Conservation (phyloP, 371 early-diverging fungal species). For the Actinomortierella wolfii region DNA sequence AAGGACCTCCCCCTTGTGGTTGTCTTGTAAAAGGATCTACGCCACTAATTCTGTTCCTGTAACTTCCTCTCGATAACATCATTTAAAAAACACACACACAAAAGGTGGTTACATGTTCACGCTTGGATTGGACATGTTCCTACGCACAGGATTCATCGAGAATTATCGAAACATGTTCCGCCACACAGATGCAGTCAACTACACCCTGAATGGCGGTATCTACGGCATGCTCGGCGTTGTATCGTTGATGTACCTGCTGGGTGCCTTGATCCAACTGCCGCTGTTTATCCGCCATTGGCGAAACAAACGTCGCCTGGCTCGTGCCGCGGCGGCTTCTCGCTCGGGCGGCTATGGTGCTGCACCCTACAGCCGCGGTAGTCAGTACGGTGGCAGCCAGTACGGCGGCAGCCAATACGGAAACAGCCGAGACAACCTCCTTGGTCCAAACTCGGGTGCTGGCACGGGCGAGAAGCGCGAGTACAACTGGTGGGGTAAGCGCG, state of each 20-base stretch:
- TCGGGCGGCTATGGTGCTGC: conserved; percentile 1
- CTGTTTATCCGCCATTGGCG: conserved; percentile 10
- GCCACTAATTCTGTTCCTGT: too few relatives aligned
- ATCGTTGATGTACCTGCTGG: conserved; percentile 15
- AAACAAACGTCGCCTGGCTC: not conserved
- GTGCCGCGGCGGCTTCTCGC: conserved; percentile 4
- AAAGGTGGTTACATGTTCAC: conserved; percentile 52
- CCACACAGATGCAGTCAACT: conserved; percentile 2
- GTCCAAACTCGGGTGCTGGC: not conserved
- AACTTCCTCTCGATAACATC: too few relatives aligned
- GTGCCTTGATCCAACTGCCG: conserved; percentile 19
- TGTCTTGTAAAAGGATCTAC: too few relatives aligned
- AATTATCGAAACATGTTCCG: conserved; percentile 49
- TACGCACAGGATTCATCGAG: conserved; percentile 58
- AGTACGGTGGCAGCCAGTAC: conserved; percentile 6
- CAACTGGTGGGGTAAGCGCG: conserved; percentile 25
- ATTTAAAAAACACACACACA: not conserved
- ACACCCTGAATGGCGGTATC: conserved; percentile 15
- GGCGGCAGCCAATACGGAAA: conserved; percentile 12
- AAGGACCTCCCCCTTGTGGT: too few relatives aligned
- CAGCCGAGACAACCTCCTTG: conserved; percentile 14
- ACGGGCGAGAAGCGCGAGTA: conserved; percentile 5
- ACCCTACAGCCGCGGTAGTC: conserved; percentile 3
- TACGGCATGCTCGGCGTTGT: conserved; percentile 28
- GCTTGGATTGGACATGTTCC: conserved; percentile 57